A percentile compares a stretch with the other conserved stretches of the same genome.
Conservation (phyloP, 129 eudicot species). For the Rutidosis leptorrhynchoides region DNA sequence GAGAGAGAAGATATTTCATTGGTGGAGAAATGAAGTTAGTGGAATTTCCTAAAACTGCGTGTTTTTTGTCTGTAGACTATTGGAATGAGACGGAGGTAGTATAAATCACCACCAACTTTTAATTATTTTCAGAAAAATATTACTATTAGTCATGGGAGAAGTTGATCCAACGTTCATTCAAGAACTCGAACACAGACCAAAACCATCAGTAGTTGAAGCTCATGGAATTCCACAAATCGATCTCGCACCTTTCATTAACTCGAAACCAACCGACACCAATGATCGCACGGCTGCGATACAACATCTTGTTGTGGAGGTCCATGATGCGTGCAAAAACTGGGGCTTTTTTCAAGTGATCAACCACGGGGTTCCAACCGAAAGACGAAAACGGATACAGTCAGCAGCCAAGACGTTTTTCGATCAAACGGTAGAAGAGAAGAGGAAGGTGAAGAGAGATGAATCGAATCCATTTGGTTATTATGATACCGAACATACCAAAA, state of each 20-base stretch:
- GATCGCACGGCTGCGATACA: not conserved
- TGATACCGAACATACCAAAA: conserved; percentile 61
- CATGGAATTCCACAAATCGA: conserved; percentile 56
- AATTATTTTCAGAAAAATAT: not conserved
- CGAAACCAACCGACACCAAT: not conserved
- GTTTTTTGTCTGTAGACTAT: too few relatives aligned
- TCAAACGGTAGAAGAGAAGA: conserved; percentile 48
- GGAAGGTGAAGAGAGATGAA: conserved; percentile 55
- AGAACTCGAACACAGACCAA: conserved; percentile 74
- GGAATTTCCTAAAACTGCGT: too few relatives aligned
- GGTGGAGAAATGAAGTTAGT: too few relatives aligned
- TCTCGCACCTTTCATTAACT: conserved; percentile 31
- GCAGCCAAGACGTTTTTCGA: conserved; percentile 47
- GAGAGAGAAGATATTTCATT: too few relatives aligned
- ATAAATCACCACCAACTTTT: conserved; percentile 10
- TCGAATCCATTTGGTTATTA: conserved; percentile 49
- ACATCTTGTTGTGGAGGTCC: conserved; percentile 38
- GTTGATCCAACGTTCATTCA: conserved; percentile 65
- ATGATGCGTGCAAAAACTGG: conserved; percentile 55
- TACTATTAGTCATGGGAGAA: conserved; percentile 29
- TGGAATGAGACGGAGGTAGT: too few relatives aligned
- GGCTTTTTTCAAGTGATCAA: conserved; percentile 74
- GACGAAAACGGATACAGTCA: conserved; percentile 28
- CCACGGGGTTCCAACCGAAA: conserved; percentile 45
- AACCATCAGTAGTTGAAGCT: conserved; percentile 42